Base-by-base conservation (phyloP, 192 early-diverging fungal species). In the Entomortierella parvispora region DNA sequence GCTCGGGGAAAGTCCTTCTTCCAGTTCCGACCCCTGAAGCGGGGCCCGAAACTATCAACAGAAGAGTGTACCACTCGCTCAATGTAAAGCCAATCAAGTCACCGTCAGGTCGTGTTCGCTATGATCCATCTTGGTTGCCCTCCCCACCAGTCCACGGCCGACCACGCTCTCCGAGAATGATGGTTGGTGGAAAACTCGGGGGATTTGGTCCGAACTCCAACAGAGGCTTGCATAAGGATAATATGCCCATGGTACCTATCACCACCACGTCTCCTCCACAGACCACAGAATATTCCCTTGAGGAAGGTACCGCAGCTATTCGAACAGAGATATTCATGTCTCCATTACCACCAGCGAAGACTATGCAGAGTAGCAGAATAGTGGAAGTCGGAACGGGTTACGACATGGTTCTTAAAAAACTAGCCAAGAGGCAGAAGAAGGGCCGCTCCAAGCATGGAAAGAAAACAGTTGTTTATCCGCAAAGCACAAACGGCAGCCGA, bases 121-220 rank as follows among this genome's bases (percentile, higher is more conserved):
- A 61, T n/a, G 20, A 11, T 20, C 48, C 59, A 4, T 61, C 59
- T 25, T 61, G 59, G 59, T 28, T 61, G 5, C 59, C 59, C 12
- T 61, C 59, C 7, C 26, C 46, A 2, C 59, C 59, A 6, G 59
- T 61, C 7, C 59, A 46, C 29, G 34, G 61, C 4, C 22, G 46
- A 12, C 37, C 20, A 2, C 33, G 20, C 11, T 63, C 12, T 11
- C 48, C 14, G 37, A 52, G 34, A 18, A 31, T 15, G 0, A 4
- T 0, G 20, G 17, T 0, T 29, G 61, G 18, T 22, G 48, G 8
- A 52, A 25, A 32, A 49, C 59, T 18, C 59, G 47, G 26, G 29
- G 40, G 22, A 62, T 47, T 11, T 6, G 31, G 17, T 50, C 59
- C n/a, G 11, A 4, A 23, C n/a, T 46, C 34, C 22, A 28, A 15